Percentiles rank a stretch among this genome's conserved stretches.
These are phyloP conservation scores for Aspergillus pseudoglaucus DNA, from an alignment of 2,329 filamentous ascomycete species.

Conservation along the genomic window DNA sequence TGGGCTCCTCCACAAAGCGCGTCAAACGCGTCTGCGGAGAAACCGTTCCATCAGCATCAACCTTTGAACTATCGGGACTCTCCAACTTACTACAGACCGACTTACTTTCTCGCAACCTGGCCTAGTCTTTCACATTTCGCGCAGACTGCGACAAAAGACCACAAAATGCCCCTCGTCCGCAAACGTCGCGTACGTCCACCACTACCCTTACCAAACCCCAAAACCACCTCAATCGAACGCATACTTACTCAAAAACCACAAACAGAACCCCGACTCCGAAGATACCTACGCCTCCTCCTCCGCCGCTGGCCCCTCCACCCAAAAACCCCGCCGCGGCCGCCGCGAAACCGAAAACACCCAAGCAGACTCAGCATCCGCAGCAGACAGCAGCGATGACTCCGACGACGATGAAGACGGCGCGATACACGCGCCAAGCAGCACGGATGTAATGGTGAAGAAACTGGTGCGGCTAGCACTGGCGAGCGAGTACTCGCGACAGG, in stretches of 20 bases:
- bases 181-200: slow-evolving; percentile 23
- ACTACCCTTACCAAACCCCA: background rate
- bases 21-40: slow-evolving; percentile 13
- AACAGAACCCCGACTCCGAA: slow-evolving; percentile 4
- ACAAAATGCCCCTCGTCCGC: slow-evolving; percentile 21
- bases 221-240: background rate
- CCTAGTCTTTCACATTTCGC: too few relatives aligned
- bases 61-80: background rate
- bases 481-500: slow-evolving; percentile 53
- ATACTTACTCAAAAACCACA: background rate
- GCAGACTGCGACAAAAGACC: background rate
- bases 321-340: slow-evolving; percentile 9
- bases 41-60: slow-evolving; percentile 1
- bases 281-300: background rate
- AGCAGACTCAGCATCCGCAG: slow-evolving; percentile 4
- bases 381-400: slow-evolving; percentile 7
- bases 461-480: slow-evolving; percentile 56
- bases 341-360: slow-evolving; percentile 7
- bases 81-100: background rate
- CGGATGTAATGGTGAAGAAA: slow-evolving; percentile 50
- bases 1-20: slow-evolving; percentile 11
- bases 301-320: background rate
- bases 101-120: too few relatives aligned
- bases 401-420: slow-evolving; percentile 11
- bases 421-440: slow-evolving; percentile 21